phyloP scores from a whole-genome alignment of 1,284 basidiomycete species.

The Cystobasidium pallidum region DNA sequence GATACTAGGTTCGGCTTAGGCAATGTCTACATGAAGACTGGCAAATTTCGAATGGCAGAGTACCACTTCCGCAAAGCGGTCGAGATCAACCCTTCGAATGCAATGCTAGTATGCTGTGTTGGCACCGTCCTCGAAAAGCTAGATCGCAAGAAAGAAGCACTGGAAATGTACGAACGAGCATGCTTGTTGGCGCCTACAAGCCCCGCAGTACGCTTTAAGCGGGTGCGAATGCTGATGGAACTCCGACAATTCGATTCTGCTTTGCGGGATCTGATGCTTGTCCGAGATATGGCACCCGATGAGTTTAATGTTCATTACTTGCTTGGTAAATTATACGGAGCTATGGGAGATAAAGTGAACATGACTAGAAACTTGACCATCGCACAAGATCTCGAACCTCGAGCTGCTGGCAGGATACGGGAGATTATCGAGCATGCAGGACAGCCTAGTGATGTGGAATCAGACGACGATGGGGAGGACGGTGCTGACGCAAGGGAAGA shows the following conservation, averaged over 20 bases:
- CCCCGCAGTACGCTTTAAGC: constrained; percentile 84
- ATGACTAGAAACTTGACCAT: constrained; percentile 79
- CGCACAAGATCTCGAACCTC: constrained; percentile 72
- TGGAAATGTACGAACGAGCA: constrained; percentile 76
- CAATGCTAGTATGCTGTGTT: constrained; percentile 61
- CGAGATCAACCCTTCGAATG: constrained; percentile 86
- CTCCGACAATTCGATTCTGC: constrained; percentile 76
- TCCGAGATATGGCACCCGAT: constrained; percentile 79
- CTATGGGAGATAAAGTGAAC: constrained; percentile 74
- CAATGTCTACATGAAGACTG: constrained; percentile 86
- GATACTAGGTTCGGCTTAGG: constrained; percentile 86
- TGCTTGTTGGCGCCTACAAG: constrained; percentile 75
- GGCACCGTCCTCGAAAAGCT: constrained; percentile 68
- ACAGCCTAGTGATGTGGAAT: constrained; percentile 3
- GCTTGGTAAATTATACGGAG: constrained; percentile 84
- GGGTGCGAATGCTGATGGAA: constrained; percentile 81
- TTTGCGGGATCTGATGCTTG: constrained; percentile 73
- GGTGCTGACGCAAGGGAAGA: no score
- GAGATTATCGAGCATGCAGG: constrained; percentile 37
- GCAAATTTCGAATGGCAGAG: constrained; percentile 84
- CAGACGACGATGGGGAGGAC: constrained; percentile 10
- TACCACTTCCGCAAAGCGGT: constrained; percentile 90
- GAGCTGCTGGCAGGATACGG: constrained; percentile 49
- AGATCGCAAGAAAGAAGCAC: constrained; percentile 68
- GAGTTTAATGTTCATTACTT: constrained; percentile 94